Conservation (phyloP, 192 early-diverging fungal species). For the Polychytrium aggregatum region DNA sequence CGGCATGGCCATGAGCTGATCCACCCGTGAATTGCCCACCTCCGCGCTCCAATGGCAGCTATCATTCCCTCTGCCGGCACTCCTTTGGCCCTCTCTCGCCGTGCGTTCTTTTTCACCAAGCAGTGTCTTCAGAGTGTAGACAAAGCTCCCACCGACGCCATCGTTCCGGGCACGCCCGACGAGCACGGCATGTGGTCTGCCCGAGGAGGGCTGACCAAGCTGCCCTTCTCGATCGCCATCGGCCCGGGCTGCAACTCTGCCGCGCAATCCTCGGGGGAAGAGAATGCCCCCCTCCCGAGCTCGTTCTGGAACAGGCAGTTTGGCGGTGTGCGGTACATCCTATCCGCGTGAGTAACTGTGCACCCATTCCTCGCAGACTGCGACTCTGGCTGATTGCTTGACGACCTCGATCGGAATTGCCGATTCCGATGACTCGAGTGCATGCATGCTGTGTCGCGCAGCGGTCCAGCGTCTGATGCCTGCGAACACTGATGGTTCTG, state of each 20-base stretch:
- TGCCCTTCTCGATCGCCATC: constrained; percentile 22
- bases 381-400: too few relatives aligned
- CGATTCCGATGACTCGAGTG: too few relatives aligned
- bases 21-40: too few relatives aligned
- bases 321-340: constrained; percentile 35
- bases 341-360: constrained; percentile 26
- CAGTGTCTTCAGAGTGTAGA: constrained; percentile 16
- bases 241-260: too few relatives aligned
- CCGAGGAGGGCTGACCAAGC: constrained; percentile 14
- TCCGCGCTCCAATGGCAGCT: too few relatives aligned
- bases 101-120: constrained; percentile 16
- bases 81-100: background rate
- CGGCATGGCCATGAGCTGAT: too few relatives aligned
- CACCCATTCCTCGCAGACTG: too few relatives aligned
- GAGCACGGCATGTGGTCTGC: constrained; percentile 44
- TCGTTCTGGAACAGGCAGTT: constrained; percentile 22
- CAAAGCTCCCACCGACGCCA: constrained; percentile 26
- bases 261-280: background rate
- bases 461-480: too few relatives aligned
- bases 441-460: too few relatives aligned
- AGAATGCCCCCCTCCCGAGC: constrained; percentile 20
- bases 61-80: too few relatives aligned
- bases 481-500: too few relatives aligned
- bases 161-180: constrained; percentile 31
- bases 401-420: too few relatives aligned